Conservation (phyloP, 306 rosid species). For the Fagus crenata region DNA sequence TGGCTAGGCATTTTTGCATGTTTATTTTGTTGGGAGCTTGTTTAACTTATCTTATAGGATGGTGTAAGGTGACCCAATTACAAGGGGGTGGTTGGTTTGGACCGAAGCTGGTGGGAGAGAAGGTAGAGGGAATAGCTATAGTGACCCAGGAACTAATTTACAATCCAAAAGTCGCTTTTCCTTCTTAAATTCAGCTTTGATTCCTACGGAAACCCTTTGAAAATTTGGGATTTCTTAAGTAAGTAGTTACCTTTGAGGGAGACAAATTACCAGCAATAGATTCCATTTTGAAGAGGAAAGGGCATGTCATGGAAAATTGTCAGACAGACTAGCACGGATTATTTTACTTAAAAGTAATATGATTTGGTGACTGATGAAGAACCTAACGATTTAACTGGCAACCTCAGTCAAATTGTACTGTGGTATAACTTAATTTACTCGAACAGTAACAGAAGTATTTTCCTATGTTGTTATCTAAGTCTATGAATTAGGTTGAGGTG, state of each 20-base stretch:
- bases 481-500: not conserved
- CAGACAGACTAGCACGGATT: not conserved
- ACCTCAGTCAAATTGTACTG: not conserved
- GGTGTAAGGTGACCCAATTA: slow-evolving; percentile 20
- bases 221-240: slow-evolving; percentile 43
- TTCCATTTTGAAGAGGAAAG: not conserved
- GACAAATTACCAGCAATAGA: slow-evolving; percentile 58
- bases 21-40: not conserved
- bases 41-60: slow-evolving; percentile 11
- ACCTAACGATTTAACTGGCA: not conserved
- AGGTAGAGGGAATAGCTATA: slow-evolving; percentile 32
- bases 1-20: slow-evolving; percentile 19
- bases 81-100: slow-evolving; percentile 42
- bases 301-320: not conserved
- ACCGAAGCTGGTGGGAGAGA: slow-evolving; percentile 35
- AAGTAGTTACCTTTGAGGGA: slow-evolving; percentile 50
- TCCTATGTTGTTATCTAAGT: not conserved
- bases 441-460: not conserved
- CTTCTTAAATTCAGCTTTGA: slow-evolving; percentile 56
- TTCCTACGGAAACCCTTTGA: slow-evolving; percentile 61
- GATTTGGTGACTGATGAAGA: not conserved
- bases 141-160: slow-evolving; percentile 77
- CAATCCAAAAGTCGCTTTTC: slow-evolving; percentile 82
- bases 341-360: not conserved
- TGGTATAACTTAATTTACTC: not conserved